These are phyloP conservation scores for Hypoxylon sp. DNA, from an alignment of 2,329 filamentous ascomycete species.

Conservation along the genomic window DNA sequence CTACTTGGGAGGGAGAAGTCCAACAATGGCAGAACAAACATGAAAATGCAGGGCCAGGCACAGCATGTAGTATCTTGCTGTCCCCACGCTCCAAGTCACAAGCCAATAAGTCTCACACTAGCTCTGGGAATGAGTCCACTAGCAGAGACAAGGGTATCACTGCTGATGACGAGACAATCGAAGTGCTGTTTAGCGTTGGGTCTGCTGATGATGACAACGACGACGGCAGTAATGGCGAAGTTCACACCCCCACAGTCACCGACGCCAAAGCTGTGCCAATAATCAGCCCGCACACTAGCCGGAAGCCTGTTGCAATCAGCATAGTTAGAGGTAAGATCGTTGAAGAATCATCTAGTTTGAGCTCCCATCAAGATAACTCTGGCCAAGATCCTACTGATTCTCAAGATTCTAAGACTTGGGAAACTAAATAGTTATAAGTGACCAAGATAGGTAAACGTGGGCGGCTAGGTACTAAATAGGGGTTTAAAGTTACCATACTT, in stretches of 20 bases:
- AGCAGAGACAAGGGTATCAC: no score
- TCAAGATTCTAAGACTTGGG: no score
- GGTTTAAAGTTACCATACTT: no score
- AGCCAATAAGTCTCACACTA: background rate
- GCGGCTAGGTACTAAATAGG: no score
- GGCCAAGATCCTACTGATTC: no score
- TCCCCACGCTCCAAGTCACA: background rate
- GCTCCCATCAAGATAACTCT: background rate
- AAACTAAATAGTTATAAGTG: no score
- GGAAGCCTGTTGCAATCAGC: constrained; percentile 1
- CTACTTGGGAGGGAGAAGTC: constrained; percentile 2
- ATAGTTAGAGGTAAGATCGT: background rate
- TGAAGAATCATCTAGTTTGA: background rate
- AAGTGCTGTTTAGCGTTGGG: background rate
- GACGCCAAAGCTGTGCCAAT: constrained; percentile 13
- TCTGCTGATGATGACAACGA: background rate
- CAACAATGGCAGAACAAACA: background rate
- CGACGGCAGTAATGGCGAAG: background rate
- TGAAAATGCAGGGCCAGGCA: background rate
- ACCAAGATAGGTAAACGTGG: no score
- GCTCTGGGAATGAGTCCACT: background rate
- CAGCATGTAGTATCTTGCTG: background rate
- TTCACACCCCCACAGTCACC: background rate
- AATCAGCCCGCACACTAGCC: background rate
- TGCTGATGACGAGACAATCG: background rate